Conservation (phyloP, 1,284 basidiomycete genomes). For the Sporisorium scitamineum region DNA sequence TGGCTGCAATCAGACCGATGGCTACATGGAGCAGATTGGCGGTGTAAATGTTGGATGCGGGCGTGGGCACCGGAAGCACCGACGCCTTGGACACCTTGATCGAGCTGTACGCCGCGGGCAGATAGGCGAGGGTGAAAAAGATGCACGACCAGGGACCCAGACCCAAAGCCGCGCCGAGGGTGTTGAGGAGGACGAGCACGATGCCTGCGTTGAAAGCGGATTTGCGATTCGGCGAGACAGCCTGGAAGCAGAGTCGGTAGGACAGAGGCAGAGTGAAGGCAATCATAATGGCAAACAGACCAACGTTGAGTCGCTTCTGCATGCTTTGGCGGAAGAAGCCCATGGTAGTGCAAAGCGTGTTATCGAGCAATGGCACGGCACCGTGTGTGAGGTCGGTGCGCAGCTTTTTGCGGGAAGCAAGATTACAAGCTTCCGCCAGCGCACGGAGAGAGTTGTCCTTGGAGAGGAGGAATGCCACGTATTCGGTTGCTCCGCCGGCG, state of each 20-base stretch:
- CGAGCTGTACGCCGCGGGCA: slow-evolving; percentile 33
- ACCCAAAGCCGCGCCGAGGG: slow-evolving; percentile 35
- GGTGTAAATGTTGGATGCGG: slow-evolving; percentile 42
- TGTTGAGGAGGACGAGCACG: slow-evolving; percentile 35
- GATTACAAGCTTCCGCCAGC: slow-evolving; percentile 14
- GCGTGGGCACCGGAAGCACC: slow-evolving; percentile 42
- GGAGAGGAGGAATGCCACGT: slow-evolving; percentile 22
- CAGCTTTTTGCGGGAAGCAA: slow-evolving; percentile 43
- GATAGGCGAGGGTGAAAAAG: slow-evolving; percentile 32
- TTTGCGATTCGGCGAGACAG: slow-evolving; percentile 52
- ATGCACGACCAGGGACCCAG: slow-evolving; percentile 38
- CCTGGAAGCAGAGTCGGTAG: slow-evolving; percentile 48
- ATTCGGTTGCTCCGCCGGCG: slow-evolving; percentile 29
- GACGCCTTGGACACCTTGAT: slow-evolving; percentile 39
- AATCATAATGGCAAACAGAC: slow-evolving; percentile 40
- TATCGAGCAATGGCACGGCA: slow-evolving; percentile 35
- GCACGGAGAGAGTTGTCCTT: slow-evolving; percentile 26
- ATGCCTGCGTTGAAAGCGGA: slow-evolving; percentile 33
- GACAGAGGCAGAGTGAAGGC: slow-evolving; percentile 28
- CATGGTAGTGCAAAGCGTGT: slow-evolving; percentile 46
- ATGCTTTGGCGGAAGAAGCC: slow-evolving; percentile 34
- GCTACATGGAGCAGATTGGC: slow-evolving; percentile 36
- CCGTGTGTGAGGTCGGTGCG: slow-evolving; percentile 41
- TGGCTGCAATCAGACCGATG: slow-evolving; percentile 17
- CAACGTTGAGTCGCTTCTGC: slow-evolving; percentile 41